phyloP scores from a whole-genome alignment of 225 moss, liverwort and hornwort species.

The Marchantia polymorpha region DNA sequence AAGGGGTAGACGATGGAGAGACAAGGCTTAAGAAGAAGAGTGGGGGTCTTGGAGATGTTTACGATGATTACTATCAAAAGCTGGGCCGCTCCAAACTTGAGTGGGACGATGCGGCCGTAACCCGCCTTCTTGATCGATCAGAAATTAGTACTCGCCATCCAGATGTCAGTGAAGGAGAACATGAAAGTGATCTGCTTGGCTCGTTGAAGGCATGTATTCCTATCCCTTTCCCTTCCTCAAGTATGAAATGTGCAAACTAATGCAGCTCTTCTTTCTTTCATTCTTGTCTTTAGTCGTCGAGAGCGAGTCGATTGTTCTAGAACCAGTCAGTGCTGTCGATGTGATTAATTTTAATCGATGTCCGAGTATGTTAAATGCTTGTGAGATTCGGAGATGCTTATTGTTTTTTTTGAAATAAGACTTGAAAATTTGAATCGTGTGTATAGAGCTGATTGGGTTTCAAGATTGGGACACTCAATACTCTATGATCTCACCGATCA shows the following conservation, averaged over 20 bases:
- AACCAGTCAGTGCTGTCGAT: too few relatives aligned
- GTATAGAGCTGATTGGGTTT: too few relatives aligned
- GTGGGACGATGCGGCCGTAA: slow-evolving; percentile 78
- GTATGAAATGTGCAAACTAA: neutral
- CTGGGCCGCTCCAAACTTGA: slow-evolving; percentile 46
- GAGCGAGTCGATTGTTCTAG: too few relatives aligned
- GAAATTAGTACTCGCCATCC: slow-evolving; percentile 43
- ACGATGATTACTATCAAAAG: slow-evolving; percentile 35
- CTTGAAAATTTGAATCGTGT: too few relatives aligned
- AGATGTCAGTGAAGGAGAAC: slow-evolving; percentile 54
- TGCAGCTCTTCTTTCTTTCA: too few relatives aligned
- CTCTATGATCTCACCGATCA: too few relatives aligned
- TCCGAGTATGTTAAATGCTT: too few relatives aligned
- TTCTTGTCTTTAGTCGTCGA: neutral
- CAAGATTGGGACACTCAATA: too few relatives aligned
- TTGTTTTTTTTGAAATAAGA: too few relatives aligned
- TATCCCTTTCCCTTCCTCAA: neutral
- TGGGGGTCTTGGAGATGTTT: slow-evolving; percentile 33
- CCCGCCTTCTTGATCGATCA: slow-evolving; percentile 68
- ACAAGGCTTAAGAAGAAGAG: slow-evolving; percentile 33
- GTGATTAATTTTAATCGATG: too few relatives aligned
- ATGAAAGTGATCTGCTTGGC: slow-evolving; percentile 55
- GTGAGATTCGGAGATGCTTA: too few relatives aligned
- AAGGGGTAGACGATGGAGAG: slow-evolving; percentile 31
- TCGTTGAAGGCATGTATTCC: slow-evolving; percentile 59